A percentile compares a stretch with the other conserved stretches of the same genome.
Evolutionary conservation across 208 protist species (phyloP).

Genomic region (Trypanosoma platydactyli): DNA sequence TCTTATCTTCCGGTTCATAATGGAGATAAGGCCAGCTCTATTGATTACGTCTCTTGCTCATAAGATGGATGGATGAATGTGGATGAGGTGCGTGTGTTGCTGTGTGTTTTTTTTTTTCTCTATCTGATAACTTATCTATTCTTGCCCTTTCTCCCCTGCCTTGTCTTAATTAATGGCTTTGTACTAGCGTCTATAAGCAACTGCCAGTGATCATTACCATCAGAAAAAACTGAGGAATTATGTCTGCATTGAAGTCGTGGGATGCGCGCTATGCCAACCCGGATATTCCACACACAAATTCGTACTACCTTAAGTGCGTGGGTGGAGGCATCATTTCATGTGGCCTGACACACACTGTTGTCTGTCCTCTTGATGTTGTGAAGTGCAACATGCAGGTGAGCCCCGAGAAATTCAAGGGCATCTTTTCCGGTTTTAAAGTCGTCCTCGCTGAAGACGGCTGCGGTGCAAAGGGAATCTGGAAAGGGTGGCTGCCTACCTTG

Average conservation of each 20-base stretch:
- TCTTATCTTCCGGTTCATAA: background rate
- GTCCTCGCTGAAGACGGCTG: slow-evolving; percentile 69
- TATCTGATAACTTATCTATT: slow-evolving; percentile 9
- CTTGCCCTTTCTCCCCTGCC: background rate
- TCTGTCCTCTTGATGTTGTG: slow-evolving; percentile 95
- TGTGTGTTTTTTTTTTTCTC: slow-evolving; percentile 3
- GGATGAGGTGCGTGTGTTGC: slow-evolving; percentile 7
- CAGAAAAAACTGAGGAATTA: slow-evolving; percentile 18
- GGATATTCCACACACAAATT: slow-evolving; percentile 53
- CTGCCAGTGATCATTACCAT: background rate
- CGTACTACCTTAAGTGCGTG: slow-evolving; percentile 93
- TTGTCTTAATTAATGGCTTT: background rate
- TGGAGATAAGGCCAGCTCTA: too few species aligned
- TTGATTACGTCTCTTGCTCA: too few species aligned
- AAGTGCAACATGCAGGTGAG: slow-evolving; percentile 96
- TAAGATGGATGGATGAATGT: too few species aligned
- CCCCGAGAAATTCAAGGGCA: slow-evolving; percentile 86
- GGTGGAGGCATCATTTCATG: slow-evolving; percentile 93
- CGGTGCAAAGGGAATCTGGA: slow-evolving; percentile 74
- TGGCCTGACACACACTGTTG: slow-evolving; percentile 93
- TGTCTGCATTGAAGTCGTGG: slow-evolving; percentile 40
- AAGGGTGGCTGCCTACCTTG: slow-evolving; percentile 92
- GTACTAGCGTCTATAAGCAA: background rate
- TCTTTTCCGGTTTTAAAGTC: slow-evolving; percentile 63
- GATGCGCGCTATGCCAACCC: slow-evolving; percentile 81